Evolutionary conservation across 1,284 basidiomycete genomes (phyloP).

Genomic region (Microstroma glucosiphilum): DNA sequence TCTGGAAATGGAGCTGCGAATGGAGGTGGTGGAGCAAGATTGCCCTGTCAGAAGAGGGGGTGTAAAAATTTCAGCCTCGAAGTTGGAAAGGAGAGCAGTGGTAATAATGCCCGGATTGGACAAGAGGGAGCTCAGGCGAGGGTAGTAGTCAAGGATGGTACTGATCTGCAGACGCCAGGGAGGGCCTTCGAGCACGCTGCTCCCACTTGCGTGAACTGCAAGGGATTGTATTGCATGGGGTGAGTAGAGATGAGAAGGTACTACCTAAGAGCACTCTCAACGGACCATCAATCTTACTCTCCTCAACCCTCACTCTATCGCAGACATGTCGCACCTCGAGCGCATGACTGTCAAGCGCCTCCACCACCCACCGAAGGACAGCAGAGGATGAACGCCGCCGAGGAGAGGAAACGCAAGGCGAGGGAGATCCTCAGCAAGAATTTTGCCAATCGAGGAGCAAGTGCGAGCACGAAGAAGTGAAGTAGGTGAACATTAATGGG

Average conservation of each 20-base stretch:
- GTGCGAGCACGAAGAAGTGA: not conserved
- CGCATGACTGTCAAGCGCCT: conserved; percentile 32
- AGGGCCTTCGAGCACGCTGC: conserved; percentile 27
- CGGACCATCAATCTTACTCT: not conserved
- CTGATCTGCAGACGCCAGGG: conserved; percentile 3
- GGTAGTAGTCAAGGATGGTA: conserved; percentile 4
- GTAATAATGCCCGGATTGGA: not conserved
- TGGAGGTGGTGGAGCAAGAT: conserved; percentile 14
- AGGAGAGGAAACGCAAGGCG: conserved; percentile 40
- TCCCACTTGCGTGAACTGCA: conserved; percentile 34
- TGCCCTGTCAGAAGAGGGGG: conserved; percentile 35
- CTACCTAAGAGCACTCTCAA: not conserved
- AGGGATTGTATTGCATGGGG: conserved; percentile 29
- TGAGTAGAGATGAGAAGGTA: conserved; percentile 9
- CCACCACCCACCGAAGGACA: conserved; percentile 35
- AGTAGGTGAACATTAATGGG: not conserved
- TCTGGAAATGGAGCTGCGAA: not conserved
- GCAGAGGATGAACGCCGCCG: conserved; percentile 25
- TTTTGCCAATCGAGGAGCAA: conserved; percentile 23
- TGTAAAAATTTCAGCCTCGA: conserved; percentile 37
- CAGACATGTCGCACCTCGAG: conserved; percentile 25
- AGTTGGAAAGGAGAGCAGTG: conserved; percentile 11
- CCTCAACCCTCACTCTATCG: not conserved
- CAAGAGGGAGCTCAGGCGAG: not conserved
- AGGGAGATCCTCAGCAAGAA: conserved; percentile 33